Evolutionary conservation across 169 alveolate species (phyloP).

Genomic region (Plasmodium ovale): DNA sequence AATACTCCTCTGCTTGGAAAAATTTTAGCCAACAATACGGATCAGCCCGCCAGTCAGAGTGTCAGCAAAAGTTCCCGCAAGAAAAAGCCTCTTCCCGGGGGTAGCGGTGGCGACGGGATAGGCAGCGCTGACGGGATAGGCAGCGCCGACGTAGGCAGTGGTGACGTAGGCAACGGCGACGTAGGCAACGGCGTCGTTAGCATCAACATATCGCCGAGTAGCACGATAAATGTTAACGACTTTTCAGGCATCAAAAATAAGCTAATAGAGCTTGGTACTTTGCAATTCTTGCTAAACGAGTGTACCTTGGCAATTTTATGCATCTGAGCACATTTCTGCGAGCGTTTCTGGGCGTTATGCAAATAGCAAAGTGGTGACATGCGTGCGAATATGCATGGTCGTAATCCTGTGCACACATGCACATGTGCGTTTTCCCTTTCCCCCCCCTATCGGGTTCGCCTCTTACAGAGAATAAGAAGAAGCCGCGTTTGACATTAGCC

Average conservation of each 20-base stretch:
- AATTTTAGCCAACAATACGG: neutral
- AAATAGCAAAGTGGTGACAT: neutral
- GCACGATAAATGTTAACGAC: constrained; percentile 45
- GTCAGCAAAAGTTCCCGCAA: too few relatives aligned
- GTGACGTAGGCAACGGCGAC: neutral
- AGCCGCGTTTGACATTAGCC: constrained; percentile 58
- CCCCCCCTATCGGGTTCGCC: neutral
- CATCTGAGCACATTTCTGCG: neutral
- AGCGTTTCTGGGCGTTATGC: neutral
- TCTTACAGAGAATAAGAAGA: constrained; percentile 61
- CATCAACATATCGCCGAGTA: constrained; percentile 53
- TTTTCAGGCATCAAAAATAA: constrained; percentile 63
- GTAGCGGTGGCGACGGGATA: neutral
- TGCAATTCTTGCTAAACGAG: too few relatives aligned
- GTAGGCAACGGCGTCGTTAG: constrained; percentile 9
- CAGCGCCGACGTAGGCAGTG: neutral
- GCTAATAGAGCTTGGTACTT: constrained; percentile 69
- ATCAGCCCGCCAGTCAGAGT: neutral
- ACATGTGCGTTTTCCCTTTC: neutral
- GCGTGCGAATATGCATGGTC: neutral
- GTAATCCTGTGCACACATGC: neutral
- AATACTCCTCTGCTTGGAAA: constrained; percentile 17
- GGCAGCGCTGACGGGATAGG: neutral
- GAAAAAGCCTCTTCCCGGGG: too few relatives aligned
- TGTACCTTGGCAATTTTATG: too few relatives aligned